Conservation (phyloP, 768 basidiomycete species). For the Suillus clintonianus region DNA sequence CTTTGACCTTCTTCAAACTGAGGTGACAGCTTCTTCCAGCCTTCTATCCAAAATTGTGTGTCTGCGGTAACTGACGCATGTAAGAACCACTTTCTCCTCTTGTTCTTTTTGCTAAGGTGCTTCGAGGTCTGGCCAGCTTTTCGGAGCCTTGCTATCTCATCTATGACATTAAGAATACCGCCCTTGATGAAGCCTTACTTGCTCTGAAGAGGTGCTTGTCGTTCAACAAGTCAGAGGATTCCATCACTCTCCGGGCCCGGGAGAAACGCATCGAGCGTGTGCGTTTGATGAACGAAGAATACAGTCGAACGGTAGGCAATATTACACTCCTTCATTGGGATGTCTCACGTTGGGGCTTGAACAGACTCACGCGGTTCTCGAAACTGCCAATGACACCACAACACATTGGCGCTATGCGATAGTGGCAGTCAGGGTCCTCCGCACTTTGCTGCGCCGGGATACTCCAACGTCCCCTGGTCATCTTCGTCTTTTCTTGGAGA, state of each 20-base stretch:
- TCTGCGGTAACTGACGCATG: constrained; percentile 69
- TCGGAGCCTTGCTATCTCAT: constrained; percentile 59
- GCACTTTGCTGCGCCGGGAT: constrained; percentile 71
- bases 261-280: constrained; percentile 49
- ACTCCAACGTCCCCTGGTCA: constrained; percentile 48
- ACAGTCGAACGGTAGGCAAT: constrained; percentile 45
- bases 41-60: constrained; percentile 77
- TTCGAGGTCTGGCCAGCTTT: constrained; percentile 58
- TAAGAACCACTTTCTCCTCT: constrained; percentile 26
- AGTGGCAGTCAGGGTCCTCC: constrained; percentile 65
- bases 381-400: constrained; percentile 55
- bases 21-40: constrained; percentile 36
- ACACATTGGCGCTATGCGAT: constrained; percentile 85
- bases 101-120: background rate
- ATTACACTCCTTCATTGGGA: background rate
- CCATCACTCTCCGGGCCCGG: constrained; percentile 42
- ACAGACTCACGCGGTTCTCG: constrained; percentile 41
- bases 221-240: constrained; percentile 31
- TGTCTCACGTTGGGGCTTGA: constrained; percentile 1
- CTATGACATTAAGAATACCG: constrained; percentile 50
- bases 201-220: constrained; percentile 41
- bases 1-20: background rate
- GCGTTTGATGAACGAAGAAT: constrained; percentile 41
- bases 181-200: constrained; percentile 38
- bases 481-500: constrained; percentile 59